Conservation (phyloP, 306 rosid species). For the Prunus armeniaca region DNA sequence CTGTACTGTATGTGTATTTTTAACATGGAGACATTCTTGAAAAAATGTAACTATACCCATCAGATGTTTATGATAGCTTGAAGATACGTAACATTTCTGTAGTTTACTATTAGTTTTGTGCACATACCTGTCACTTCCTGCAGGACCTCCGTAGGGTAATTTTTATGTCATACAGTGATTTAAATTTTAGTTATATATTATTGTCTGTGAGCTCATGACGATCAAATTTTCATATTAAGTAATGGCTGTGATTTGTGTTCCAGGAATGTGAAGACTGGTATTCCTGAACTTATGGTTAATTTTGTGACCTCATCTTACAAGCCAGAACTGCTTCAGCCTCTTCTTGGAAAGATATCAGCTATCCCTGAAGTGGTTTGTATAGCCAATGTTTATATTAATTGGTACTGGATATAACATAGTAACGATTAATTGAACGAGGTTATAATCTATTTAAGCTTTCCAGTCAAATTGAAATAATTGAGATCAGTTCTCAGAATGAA, state of each 20-base stretch:
- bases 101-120: not conserved
- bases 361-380: conserved; percentile 92
- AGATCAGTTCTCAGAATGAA: not conserved
- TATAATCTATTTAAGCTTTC: not conserved
- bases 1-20: not conserved
- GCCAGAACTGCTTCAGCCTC: conserved; percentile 68
- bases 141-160: not conserved
- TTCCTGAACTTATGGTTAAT: conserved; percentile 88
- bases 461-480: not conserved
- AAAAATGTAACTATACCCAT: not conserved
- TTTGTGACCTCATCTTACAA: conserved; percentile 88
- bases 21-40: not conserved
- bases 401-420: conserved; percentile 8
- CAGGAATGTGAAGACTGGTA: conserved; percentile 69
- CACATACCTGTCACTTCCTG: not conserved
- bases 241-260: conserved; percentile 21
- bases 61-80: not conserved
- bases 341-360: conserved; percentile 60
- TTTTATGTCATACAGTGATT: not conserved
- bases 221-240: not conserved
- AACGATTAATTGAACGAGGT: not conserved
- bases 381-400: conserved; percentile 15
- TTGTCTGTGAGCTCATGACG: not conserved
- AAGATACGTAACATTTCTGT: not conserved
- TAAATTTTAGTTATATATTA: not conserved